phyloP scores from a whole-genome alignment of 306 rosid species.

The Albizia julibrissin region DNA sequence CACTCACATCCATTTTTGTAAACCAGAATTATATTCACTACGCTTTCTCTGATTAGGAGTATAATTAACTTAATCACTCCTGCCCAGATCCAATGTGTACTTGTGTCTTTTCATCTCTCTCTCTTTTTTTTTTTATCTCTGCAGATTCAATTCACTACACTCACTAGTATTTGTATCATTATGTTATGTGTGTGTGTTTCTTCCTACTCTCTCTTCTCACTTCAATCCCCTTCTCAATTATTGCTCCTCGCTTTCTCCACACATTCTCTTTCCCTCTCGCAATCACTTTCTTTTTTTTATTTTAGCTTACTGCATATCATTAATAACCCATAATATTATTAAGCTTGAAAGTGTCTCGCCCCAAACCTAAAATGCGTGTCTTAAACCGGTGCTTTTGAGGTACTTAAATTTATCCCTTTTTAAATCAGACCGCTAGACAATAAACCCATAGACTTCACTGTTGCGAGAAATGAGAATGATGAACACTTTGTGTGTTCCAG shows the following conservation, averaged over 20 bases:
- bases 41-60: neutral
- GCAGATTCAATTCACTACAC: slow-evolving; percentile 2
- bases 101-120: slow-evolving; percentile 11
- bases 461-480: neutral
- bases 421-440: too few relatives aligned
- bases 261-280: neutral
- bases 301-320: neutral
- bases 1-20: neutral
- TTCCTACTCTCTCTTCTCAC: slow-evolving; percentile 25
- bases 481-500: neutral
- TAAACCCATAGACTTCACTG: neutral
- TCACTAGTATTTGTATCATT: slow-evolving; percentile 21
- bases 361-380: neutral
- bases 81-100: slow-evolving; percentile 29
- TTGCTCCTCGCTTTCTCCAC: slow-evolving; percentile 1
- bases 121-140: neutral
- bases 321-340: neutral
- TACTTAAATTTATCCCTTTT: neutral
- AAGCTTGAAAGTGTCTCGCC: neutral
- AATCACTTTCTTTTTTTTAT: neutral
- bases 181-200: neutral
- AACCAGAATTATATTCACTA: neutral
- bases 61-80: slow-evolving; percentile 37
- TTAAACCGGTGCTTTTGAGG: neutral
- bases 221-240: neutral